phyloP scores from a whole-genome alignment of 2,329 filamentous ascomycete species.

The Magnaporthiopsis rhizophila region DNA sequence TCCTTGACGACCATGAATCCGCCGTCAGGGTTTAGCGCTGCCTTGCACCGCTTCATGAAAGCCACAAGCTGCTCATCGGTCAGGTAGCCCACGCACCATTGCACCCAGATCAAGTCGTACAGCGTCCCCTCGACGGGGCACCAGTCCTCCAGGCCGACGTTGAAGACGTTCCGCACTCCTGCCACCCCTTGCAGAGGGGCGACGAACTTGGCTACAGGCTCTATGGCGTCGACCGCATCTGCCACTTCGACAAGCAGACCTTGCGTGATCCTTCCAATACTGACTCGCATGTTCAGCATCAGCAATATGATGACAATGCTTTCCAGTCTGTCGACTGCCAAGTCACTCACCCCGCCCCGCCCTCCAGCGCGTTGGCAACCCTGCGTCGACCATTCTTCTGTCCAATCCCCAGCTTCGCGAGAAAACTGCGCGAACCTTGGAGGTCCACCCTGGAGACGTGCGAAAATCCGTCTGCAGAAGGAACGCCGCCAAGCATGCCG shows the following conservation, averaged over 20 bases:
- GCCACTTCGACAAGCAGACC: slow-evolving; percentile 64
- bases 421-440: slow-evolving; percentile 59
- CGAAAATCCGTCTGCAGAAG: slow-evolving; percentile 38
- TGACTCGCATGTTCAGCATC: slow-evolving; percentile 18
- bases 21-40: slow-evolving; percentile 22
- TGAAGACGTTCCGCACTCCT: slow-evolving; percentile 56
- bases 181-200: slow-evolving; percentile 46
- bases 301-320: not conserved
- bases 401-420: slow-evolving; percentile 54
- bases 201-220: slow-evolving; percentile 79
- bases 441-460: slow-evolving; percentile 62
- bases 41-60: slow-evolving; percentile 55
- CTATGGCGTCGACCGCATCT: slow-evolving; percentile 68
- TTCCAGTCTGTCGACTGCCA: too few relatives aligned
- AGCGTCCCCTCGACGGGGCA: slow-evolving; percentile 28
- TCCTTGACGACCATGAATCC: slow-evolving; percentile 71
- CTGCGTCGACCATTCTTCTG: slow-evolving; percentile 21
- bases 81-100: slow-evolving; percentile 82
- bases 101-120: slow-evolving; percentile 81
- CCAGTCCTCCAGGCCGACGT: slow-evolving; percentile 68
- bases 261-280: slow-evolving; percentile 75
- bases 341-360: slow-evolving; percentile 28
- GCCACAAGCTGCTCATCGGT: slow-evolving; percentile 61
- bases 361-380: slow-evolving; percentile 24
- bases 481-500: slow-evolving; percentile 67